Conservation (phyloP, 768 basidiomycete genomes). For the Hirschioporus abietinus region DNA sequence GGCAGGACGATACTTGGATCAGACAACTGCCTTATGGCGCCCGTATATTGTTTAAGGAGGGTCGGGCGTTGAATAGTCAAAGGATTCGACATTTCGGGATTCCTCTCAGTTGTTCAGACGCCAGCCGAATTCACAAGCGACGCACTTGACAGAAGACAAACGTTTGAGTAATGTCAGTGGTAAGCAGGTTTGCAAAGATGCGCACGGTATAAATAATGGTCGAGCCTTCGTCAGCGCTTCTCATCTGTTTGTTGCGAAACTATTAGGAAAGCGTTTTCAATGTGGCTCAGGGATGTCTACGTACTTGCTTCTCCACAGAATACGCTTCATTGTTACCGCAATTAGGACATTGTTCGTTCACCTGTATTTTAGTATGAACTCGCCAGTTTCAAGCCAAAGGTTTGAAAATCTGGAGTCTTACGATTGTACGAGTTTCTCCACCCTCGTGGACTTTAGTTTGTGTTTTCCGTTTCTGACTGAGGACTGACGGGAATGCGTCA, state of each 20-base stretch:
- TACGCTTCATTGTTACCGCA: slow-evolving; percentile 84
- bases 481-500: slow-evolving; percentile 87
- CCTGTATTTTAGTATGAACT: slow-evolving; percentile 37
- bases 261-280: neutral
- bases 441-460: slow-evolving; percentile 75
- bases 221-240: slow-evolving; percentile 91
- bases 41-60: neutral
- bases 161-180: neutral
- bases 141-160: slow-evolving; percentile 44
- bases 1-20: neutral
- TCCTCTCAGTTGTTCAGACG: slow-evolving; percentile 63
- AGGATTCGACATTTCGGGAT: no score
- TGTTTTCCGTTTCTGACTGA: slow-evolving; percentile 85
- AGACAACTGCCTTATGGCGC: slow-evolving; percentile 12
- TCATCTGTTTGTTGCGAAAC: slow-evolving; percentile 40
- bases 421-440: slow-evolving; percentile 52
- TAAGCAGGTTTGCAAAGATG: slow-evolving; percentile 13
- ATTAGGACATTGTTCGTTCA: slow-evolving; percentile 82
- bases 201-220: slow-evolving; percentile 92
- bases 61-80: no score
- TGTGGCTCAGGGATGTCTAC: slow-evolving; percentile 15
- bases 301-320: slow-evolving; percentile 84
- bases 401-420: slow-evolving; percentile 17
- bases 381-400: neutral
- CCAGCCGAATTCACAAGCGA: slow-evolving; percentile 74